phyloP scores from a whole-genome alignment of 345 rosid species.

The Eucalyptus erythrocorys region DNA sequence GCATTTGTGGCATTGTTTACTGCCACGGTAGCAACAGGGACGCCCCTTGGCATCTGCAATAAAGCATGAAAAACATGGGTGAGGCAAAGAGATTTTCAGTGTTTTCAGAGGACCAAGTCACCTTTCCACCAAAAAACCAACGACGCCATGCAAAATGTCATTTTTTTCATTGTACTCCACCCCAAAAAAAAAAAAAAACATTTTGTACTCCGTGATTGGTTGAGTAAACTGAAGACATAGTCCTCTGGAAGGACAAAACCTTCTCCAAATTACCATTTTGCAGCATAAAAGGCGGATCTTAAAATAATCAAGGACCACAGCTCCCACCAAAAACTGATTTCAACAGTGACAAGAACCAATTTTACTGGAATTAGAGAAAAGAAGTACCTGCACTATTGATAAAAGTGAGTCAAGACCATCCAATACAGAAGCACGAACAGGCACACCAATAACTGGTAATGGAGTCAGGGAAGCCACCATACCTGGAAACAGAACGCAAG shows the following conservation, averaged over 20 bases:
- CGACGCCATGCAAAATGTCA: background rate
- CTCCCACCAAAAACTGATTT: background rate
- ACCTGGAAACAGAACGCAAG: slow-evolving; percentile 28
- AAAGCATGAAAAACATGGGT: background rate
- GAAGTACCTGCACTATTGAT: slow-evolving; percentile 86
- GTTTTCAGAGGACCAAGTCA: background rate
- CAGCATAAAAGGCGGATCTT: background rate
- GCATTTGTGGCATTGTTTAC: slow-evolving; percentile 83
- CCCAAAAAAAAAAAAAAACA: background rate
- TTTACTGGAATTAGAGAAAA: background rate
- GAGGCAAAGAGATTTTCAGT: background rate
- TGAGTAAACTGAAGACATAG: background rate
- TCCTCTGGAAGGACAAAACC: background rate
- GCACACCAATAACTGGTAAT: slow-evolving; percentile 85
- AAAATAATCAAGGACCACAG: background rate
- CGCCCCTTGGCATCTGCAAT: slow-evolving; percentile 88
- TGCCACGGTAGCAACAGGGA: slow-evolving; percentile 94
- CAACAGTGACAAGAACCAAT: background rate
- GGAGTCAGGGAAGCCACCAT: slow-evolving; percentile 97
- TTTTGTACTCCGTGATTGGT: background rate
- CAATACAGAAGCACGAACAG: slow-evolving; percentile 73
- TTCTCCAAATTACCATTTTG: background rate
- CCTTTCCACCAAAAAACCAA: background rate
- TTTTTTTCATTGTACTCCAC: background rate
- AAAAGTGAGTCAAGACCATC: slow-evolving; percentile 92